Conservation (phyloP, 208 protist genomes). For the Crithidia fasciculata region DNA sequence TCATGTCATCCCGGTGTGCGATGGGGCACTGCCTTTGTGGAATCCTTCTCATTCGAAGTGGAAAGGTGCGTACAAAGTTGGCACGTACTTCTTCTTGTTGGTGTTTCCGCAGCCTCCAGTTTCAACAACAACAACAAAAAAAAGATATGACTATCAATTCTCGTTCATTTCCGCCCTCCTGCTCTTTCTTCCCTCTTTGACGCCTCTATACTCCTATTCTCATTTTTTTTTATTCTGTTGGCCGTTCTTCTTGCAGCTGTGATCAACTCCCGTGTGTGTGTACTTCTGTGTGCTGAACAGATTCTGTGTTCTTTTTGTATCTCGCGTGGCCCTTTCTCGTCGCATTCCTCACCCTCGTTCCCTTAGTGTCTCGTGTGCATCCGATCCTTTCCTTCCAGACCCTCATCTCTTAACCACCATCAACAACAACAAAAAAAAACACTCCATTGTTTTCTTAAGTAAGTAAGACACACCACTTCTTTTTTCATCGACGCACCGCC, state of each 20-base stretch:
- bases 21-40: no score
- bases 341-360: no score
- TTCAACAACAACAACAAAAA: no score
- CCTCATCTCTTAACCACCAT: background rate
- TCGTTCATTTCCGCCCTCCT: background rate
- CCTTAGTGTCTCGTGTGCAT: no score
- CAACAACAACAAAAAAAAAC: background rate
- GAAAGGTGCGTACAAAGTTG: no score
- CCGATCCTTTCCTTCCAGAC: no score
- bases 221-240: background rate
- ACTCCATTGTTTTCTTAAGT: no score
- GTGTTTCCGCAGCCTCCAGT: background rate
- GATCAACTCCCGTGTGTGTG: background rate
- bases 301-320: background rate
- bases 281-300: background rate
- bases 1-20: no score
- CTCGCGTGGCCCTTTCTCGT: background rate
- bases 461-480: no score
- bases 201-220: no score
- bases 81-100: background rate
- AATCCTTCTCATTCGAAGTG: no score
- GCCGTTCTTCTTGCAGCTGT: background rate
- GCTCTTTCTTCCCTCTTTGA: conserved; percentile 8
- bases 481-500: background rate
- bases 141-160: background rate